These are phyloP conservation scores for Penicillium sp. DNA, from an alignment of 2,329 filamentous ascomycete genomes.

Conservation along the genomic window DNA sequence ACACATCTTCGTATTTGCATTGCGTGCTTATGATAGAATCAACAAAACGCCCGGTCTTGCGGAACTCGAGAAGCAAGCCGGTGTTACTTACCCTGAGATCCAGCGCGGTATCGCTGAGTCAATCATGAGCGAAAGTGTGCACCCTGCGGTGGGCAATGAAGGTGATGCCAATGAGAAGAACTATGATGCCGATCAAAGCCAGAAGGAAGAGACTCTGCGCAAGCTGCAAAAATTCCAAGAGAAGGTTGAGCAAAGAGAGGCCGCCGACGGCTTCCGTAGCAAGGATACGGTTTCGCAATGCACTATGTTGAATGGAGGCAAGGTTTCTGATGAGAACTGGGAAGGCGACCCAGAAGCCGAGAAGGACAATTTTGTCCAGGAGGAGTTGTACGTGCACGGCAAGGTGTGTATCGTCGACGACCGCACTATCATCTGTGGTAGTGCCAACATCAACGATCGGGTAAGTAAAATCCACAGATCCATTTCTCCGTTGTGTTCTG, in stretches of 20 bases:
- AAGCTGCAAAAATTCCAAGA: constrained; percentile 33
- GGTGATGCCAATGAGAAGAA: constrained; percentile 47
- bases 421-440: constrained; percentile 74
- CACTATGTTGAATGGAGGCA: constrained; percentile 69
- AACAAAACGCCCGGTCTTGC: constrained; percentile 73
- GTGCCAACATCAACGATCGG: constrained; percentile 64
- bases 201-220: constrained; percentile 35
- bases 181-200: constrained; percentile 33
- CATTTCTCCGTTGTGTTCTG: background rate
- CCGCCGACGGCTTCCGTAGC: constrained; percentile 26
- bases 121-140: constrained; percentile 72
- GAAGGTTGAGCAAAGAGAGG: constrained; percentile 37
- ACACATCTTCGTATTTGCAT: constrained; percentile 90
- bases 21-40: constrained; percentile 86
- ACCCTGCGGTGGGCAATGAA: constrained; percentile 43
- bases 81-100: constrained; percentile 78
- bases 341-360: constrained; percentile 71
- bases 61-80: constrained; percentile 73
- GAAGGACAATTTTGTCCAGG: constrained; percentile 84
- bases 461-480: constrained; percentile 32
- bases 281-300: constrained; percentile 66
- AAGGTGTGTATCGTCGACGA: constrained; percentile 84
- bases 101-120: constrained; percentile 86
- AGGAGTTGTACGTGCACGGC: constrained; percentile 91
- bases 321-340: constrained; percentile 68